These are phyloP conservation scores for Butyriboletus loyo DNA, from an alignment of 768 basidiomycete genomes.

Conservation along the genomic window DNA sequence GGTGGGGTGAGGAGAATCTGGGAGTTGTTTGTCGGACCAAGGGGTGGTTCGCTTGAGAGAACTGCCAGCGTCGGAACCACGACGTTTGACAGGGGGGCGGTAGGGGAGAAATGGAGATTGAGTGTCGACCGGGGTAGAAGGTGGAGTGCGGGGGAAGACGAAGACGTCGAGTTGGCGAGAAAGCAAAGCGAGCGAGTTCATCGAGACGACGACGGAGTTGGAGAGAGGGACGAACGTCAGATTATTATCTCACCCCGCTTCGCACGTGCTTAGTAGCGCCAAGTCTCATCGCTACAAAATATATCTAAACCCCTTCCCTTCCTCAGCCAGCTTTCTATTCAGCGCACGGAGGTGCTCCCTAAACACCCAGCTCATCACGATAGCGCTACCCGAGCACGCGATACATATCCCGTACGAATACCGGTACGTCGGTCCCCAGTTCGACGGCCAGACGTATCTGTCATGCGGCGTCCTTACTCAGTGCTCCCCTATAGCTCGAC, in stretches of 20 bases:
- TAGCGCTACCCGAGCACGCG: conserved; percentile 47
- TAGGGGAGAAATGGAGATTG: conserved; percentile 30
- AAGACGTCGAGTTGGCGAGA: conserved; percentile 81
- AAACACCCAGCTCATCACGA: conserved; percentile 50
- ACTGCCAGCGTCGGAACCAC: conserved; percentile 25
- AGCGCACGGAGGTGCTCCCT: conserved; percentile 40
- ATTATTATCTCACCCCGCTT: neutral
- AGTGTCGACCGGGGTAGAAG: conserved; percentile 51
- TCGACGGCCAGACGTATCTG: conserved; percentile 63
- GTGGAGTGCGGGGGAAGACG: conserved; percentile 56
- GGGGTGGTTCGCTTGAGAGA: conserved; percentile 49
- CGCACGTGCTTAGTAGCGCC: conserved; percentile 6
- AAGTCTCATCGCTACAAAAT: conserved; percentile 32
- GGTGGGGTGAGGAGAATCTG: conserved; percentile 23
- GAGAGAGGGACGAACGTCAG: neutral
- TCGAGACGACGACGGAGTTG: conserved; percentile 25
- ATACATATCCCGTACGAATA: conserved; percentile 75
- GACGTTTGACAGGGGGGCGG: conserved; percentile 22
- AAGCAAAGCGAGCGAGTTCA: conserved; percentile 82
- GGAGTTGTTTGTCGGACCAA: conserved; percentile 55
- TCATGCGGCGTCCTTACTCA: neutral
- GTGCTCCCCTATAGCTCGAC: neutral
- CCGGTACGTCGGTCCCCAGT: conserved; percentile 71
- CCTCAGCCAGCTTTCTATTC: conserved; percentile 38
- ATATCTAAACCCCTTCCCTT: conserved; percentile 45